Percentiles rank a stretch among this genome's conserved stretches.
phyloP scores from a whole-genome alignment of 257 asterid genomes.

The Przewalskia tangutica region DNA sequence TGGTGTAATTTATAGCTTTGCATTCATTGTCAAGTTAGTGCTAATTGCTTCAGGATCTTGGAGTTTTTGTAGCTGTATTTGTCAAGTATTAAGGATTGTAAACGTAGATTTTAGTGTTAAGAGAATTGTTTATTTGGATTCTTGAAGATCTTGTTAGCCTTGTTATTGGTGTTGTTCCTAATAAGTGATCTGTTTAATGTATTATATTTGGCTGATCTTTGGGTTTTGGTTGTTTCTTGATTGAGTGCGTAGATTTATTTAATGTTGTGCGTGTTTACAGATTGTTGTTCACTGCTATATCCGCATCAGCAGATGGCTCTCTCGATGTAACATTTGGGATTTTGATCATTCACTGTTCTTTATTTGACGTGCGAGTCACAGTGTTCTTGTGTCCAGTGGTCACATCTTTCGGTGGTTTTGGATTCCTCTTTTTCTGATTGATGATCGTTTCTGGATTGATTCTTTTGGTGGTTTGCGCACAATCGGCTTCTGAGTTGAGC shows the following conservation, averaged over 20 bases:
- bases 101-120: background rate
- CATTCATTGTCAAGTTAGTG: background rate
- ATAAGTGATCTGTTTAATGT: background rate
- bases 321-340: conserved; percentile 26
- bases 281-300: conserved; percentile 17
- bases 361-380: conserved; percentile 1
- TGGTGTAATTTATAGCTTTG: background rate
- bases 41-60: background rate
- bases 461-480: conserved; percentile 18
- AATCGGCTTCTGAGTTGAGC: conserved; percentile 49
- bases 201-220: background rate
- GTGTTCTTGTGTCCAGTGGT: conserved; percentile 4
- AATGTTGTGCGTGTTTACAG: conserved; percentile 17
- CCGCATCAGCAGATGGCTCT: conserved; percentile 40
- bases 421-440: conserved; percentile 28
- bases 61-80: background rate
- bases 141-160: background rate
- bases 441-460: conserved; percentile 30
- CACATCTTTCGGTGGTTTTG: conserved; percentile 7
- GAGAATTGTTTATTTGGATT: background rate
- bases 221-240: background rate
- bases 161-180: background rate
- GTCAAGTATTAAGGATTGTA: background rate
- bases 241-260: background rate
- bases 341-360: conserved; percentile 19